phyloP scores from a whole-genome alignment of 805 yeast genomes.

The Saccharomycopsis sp. region DNA sequence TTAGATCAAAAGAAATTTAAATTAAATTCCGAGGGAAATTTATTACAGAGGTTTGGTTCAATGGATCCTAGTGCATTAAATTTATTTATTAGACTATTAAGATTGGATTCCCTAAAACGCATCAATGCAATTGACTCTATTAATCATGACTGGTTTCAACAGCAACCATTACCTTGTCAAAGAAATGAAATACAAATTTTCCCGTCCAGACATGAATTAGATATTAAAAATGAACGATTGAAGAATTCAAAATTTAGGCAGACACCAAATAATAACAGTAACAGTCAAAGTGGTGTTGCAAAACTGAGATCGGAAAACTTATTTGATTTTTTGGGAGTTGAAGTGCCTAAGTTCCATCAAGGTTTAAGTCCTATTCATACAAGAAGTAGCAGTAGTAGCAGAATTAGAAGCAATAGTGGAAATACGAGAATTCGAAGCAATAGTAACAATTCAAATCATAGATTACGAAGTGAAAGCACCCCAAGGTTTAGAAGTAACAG shows the following conservation, averaged over 20 bases:
- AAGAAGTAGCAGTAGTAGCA: constrained; percentile 3
- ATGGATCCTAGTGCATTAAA: constrained; percentile 40
- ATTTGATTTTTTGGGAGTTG: constrained; percentile 6
- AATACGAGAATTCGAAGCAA: neutral
- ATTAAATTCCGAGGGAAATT: constrained; percentile 31
- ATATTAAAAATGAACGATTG: constrained; percentile 41
- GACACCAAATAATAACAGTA: constrained; percentile 4
- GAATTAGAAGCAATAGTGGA: too few species aligned
- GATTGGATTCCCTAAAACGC: constrained; percentile 65
- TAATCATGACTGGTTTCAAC: constrained; percentile 58
- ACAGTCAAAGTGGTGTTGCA: neutral
- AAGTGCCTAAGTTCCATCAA: constrained; percentile 8
- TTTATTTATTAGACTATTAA: constrained; percentile 54
- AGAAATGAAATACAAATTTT: constrained; percentile 56
- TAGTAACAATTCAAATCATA: constrained; percentile 5
- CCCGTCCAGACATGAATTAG: constrained; percentile 88
- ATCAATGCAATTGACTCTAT: constrained; percentile 76
- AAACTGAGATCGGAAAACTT: constrained; percentile 5
- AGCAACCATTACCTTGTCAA: constrained; percentile 56
- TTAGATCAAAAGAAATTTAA: constrained; percentile 16
- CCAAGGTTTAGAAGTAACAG: neutral
- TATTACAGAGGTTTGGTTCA: constrained; percentile 42
- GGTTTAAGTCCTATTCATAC: constrained; percentile 2
- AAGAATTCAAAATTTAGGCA: constrained; percentile 10
- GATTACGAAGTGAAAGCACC: constrained; percentile 6